phyloP scores from a whole-genome alignment of 140 eudicot species.

The Cichorium intybus region DNA sequence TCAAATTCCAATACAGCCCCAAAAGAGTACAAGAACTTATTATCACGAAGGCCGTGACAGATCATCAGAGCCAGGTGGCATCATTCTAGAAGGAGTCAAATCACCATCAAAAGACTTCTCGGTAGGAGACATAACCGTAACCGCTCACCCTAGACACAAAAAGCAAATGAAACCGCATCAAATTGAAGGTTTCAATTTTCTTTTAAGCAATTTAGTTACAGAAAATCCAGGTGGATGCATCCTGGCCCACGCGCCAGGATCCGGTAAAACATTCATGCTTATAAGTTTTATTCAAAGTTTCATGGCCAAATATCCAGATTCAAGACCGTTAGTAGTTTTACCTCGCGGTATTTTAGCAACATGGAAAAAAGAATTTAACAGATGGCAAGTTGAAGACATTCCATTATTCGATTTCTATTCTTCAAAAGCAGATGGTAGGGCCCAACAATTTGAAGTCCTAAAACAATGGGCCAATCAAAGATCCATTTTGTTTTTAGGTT shows the following conservation, averaged over 20 bases:
- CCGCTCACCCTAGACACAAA: slow-evolving; percentile 85
- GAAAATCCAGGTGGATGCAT: slow-evolving; percentile 97
- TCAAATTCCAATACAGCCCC: slow-evolving; percentile 32
- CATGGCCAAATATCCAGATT: slow-evolving; percentile 75
- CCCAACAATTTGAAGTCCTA: slow-evolving; percentile 74
- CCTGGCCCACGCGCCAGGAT: slow-evolving; percentile 98
- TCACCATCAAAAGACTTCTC: slow-evolving; percentile 46
- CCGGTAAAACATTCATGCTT: slow-evolving; percentile 95
- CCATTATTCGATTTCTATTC: slow-evolving; percentile 80
- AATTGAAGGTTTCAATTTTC: slow-evolving; percentile 86
- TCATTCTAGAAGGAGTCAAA: slow-evolving; percentile 39
- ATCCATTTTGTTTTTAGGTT: slow-evolving; percentile 77
- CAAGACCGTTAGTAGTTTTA: slow-evolving; percentile 78
- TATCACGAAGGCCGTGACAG: slow-evolving; percentile 44
- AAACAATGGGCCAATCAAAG: slow-evolving; percentile 62
- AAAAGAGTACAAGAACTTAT: slow-evolving; percentile 58
- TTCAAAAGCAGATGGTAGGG: slow-evolving; percentile 68
- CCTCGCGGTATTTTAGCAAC: slow-evolving; percentile 74
- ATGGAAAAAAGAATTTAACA: slow-evolving; percentile 79
- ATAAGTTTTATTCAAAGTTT: slow-evolving; percentile 90
- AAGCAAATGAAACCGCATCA: slow-evolving; percentile 97
- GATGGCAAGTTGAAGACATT: slow-evolving; percentile 92
- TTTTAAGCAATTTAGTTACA: slow-evolving; percentile 62
- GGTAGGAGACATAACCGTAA: slow-evolving; percentile 46
- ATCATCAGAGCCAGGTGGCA: slow-evolving; percentile 34